Percentiles rank a stretch among this genome's conserved stretches.
These are phyloP conservation scores for Phoenix dactylifera DNA, from an alignment of 176 grass and related monocot species.

Conservation along the genomic window DNA sequence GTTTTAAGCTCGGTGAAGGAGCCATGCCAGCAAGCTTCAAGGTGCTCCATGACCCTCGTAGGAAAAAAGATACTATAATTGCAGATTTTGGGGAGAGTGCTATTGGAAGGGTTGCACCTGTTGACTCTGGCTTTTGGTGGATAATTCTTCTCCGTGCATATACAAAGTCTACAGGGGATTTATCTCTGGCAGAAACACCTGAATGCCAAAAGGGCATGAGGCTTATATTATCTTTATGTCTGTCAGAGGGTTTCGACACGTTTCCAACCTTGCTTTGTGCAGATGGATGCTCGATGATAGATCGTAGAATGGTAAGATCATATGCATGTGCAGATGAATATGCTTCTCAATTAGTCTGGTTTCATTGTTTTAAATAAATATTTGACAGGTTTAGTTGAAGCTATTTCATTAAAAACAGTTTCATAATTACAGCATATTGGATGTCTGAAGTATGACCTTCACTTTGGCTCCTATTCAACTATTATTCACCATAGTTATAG, in stretches of 20 bases:
- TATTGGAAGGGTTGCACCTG: conserved; percentile 85
- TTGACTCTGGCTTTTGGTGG: conserved; percentile 98
- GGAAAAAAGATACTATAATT: conserved; percentile 60
- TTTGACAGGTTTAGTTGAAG: no score
- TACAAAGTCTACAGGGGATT: conserved; percentile 82
- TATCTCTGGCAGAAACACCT: conserved; percentile 58
- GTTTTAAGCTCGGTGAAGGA: conserved; percentile 91
- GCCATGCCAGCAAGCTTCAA: conserved; percentile 97
- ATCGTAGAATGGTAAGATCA: conserved; percentile 83
- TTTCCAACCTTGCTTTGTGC: conserved; percentile 92
- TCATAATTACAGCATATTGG: no score
- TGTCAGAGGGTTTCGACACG: conserved; percentile 92
- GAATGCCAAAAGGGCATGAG: conserved; percentile 89
- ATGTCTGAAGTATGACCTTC: no score
- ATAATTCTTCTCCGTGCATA: conserved; percentile 97
- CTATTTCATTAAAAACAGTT: no score
- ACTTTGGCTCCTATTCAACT: no score
- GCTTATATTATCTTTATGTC: conserved; percentile 73
- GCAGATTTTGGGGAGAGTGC: conserved; percentile 91
- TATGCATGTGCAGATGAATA: background rate
- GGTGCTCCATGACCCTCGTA: conserved; percentile 47
- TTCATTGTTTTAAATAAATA: no score
- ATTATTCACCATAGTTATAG: no score
- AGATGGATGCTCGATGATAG: conserved; percentile 95
- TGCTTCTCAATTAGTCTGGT: background rate